These are phyloP conservation scores for Penicillium coffeae DNA, from an alignment of 495 filamentous ascomycete genomes.

Conservation along the genomic window DNA sequence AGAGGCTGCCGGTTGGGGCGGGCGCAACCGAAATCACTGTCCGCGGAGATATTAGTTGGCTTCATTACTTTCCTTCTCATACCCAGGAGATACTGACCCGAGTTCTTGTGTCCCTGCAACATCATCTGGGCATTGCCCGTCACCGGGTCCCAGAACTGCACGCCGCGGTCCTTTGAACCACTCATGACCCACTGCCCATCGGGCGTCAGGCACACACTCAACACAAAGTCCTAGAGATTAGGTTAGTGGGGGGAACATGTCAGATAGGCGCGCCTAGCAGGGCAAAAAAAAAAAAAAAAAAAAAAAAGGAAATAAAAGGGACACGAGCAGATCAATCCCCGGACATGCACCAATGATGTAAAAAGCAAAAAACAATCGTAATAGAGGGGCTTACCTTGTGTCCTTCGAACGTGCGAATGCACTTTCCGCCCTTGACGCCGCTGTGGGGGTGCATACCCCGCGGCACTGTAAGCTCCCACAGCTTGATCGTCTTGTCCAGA, in stretches of 20 bases:
- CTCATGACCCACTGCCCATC: slow-evolving; percentile 89
- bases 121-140: slow-evolving; percentile 86
- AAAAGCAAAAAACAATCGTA: background rate
- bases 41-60: slow-evolving; percentile 7
- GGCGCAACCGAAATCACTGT: slow-evolving; percentile 84
- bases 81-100: slow-evolving; percentile 45
- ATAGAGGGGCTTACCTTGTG: slow-evolving; percentile 62
- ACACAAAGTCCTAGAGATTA: slow-evolving; percentile 72
- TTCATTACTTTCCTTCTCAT: background rate
- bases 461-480: slow-evolving; percentile 80
- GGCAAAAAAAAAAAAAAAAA: background rate
- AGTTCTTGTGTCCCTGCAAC: slow-evolving; percentile 92
- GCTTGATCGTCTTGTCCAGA: slow-evolving; percentile 92
- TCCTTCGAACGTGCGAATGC: slow-evolving; percentile 85
- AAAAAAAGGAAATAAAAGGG: background rate
- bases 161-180: slow-evolving; percentile 84
- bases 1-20: slow-evolving; percentile 72
- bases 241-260: slow-evolving; percentile 5
- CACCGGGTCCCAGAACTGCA: slow-evolving; percentile 90
- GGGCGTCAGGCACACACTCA: slow-evolving; percentile 82
- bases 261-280: background rate
- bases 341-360: background rate
- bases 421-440: slow-evolving; percentile 70
- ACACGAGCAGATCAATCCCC: background rate
- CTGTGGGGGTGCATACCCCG: slow-evolving; percentile 58